A percentile compares a stretch with the other conserved stretches of the same genome.
Conservation (phyloP, 768 basidiomycete genomes). For the Termitomyces heimii region DNA sequence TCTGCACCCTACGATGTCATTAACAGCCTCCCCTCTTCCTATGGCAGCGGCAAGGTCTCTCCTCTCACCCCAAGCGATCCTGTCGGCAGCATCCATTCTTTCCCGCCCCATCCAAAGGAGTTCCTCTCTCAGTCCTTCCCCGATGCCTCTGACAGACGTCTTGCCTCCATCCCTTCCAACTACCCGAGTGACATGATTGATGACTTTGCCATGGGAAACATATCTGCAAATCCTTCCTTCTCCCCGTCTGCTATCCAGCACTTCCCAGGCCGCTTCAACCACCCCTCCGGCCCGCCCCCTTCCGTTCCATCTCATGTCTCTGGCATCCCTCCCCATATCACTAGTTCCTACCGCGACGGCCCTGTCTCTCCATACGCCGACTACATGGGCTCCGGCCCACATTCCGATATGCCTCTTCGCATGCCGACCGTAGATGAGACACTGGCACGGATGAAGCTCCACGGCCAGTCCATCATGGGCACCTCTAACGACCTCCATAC, state of each 20-base stretch:
- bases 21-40: slow-evolving; percentile 54
- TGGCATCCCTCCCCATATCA: slow-evolving; percentile 67
- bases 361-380: slow-evolving; percentile 41
- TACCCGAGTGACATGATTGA: slow-evolving; percentile 61
- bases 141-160: slow-evolving; percentile 60
- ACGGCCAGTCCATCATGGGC: slow-evolving; percentile 49
- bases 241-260: slow-evolving; percentile 46
- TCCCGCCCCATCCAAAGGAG: slow-evolving; percentile 47
- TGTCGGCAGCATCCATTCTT: slow-evolving; percentile 52
- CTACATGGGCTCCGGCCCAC: slow-evolving; percentile 21
- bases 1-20: slow-evolving; percentile 63
- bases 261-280: slow-evolving; percentile 49
- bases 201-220: slow-evolving; percentile 49
- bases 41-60: slow-evolving; percentile 71
- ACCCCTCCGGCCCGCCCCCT: slow-evolving; percentile 30
- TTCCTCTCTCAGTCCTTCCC: slow-evolving; percentile 49
- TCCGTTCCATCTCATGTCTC: slow-evolving; percentile 45
- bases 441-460: slow-evolving; percentile 59
- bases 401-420: slow-evolving; percentile 52
- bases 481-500: slow-evolving; percentile 70
- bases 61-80: slow-evolving; percentile 68
- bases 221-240: slow-evolving; percentile 43
- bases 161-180: slow-evolving; percentile 24
- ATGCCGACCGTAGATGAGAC: slow-evolving; percentile 61
- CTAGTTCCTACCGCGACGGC: slow-evolving; percentile 53